These are phyloP conservation scores for Penicillium nucicola DNA, from an alignment of 495 filamentous ascomycete species.

Conservation along the genomic window DNA sequence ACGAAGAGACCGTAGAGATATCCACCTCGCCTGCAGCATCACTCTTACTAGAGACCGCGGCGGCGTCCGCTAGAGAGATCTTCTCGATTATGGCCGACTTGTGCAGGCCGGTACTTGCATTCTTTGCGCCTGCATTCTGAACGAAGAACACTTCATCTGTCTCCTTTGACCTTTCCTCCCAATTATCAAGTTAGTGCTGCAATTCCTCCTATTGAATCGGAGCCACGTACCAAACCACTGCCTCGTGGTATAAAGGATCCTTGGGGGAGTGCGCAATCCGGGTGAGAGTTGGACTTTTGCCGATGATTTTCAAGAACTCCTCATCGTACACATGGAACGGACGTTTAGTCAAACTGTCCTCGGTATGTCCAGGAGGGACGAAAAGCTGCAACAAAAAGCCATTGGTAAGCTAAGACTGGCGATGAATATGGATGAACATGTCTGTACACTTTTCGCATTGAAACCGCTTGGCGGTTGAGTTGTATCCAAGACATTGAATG, in stretches of 20 bases:
- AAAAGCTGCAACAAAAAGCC: conserved; percentile 7
- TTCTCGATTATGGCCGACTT: conserved; percentile 51
- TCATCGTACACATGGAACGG: conserved; percentile 21
- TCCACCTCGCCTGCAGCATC: conserved; percentile 41
- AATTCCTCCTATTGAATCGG: background rate
- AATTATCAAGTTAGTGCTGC: background rate
- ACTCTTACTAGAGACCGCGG: conserved; percentile 31
- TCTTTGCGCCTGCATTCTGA: conserved; percentile 45
- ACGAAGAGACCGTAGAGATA: conserved; percentile 31
- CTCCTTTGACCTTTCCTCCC: conserved; percentile 28
- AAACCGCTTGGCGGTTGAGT: conserved; percentile 13
- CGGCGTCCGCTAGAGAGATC: conserved; percentile 41
- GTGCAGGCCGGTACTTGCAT: conserved; percentile 45
- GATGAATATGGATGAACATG: background rate
- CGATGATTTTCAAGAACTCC: conserved; percentile 19
- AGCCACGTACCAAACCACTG: conserved; percentile 44
- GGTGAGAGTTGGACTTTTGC: conserved; percentile 12
- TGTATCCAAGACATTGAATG: conserved; percentile 18
- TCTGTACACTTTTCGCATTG: conserved; percentile 16
- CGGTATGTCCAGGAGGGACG: conserved; percentile 16
- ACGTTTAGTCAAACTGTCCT: conserved; percentile 26
- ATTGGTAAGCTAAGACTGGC: background rate
- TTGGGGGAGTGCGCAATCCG: conserved; percentile 17
- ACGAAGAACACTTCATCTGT: conserved; percentile 53
- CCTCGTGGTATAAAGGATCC: conserved; percentile 50